A percentile compares a stretch with the other conserved stretches of the same genome.
Evolutionary conservation across 306 rosid species (phyloP).

Genomic region (Prunus salicina): DNA sequence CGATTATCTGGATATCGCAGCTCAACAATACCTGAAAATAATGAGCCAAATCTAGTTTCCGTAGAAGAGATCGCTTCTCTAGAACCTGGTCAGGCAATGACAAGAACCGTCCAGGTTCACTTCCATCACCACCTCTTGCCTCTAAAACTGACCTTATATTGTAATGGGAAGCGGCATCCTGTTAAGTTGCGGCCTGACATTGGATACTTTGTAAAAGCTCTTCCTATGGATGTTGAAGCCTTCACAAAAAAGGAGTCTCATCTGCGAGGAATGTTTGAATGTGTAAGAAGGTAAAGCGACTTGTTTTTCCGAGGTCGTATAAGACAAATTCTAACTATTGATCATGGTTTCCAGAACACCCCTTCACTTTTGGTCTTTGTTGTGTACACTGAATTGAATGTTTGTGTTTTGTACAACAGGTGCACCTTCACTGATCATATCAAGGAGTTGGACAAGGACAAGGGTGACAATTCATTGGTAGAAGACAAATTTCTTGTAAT

Average conservation of each 20-base stretch:
- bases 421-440: slow-evolving; percentile 77
- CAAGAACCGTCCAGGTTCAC: slow-evolving; percentile 61
- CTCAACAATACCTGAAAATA: slow-evolving; percentile 36
- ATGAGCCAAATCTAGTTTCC: slow-evolving; percentile 47
- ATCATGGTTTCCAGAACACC: background rate
- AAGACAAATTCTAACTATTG: background rate
- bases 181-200: slow-evolving; percentile 86
- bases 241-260: slow-evolving; percentile 67
- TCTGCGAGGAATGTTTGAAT: slow-evolving; percentile 96
- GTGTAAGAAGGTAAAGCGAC: slow-evolving; percentile 65
- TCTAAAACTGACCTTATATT: slow-evolving; percentile 68
- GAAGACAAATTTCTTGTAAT: slow-evolving; percentile 78
- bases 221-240: slow-evolving; percentile 54
- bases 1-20: slow-evolving; percentile 49
- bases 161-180: slow-evolving; percentile 62
- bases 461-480: slow-evolving; percentile 31
- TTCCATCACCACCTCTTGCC: slow-evolving; percentile 97
- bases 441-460: slow-evolving; percentile 53
- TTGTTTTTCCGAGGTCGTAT: background rate
- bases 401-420: slow-evolving; percentile 45
- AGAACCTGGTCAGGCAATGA: slow-evolving; percentile 67
- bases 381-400: slow-evolving; percentile 25
- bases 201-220: slow-evolving; percentile 82
- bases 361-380: background rate
- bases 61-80: slow-evolving; percentile 71